Base-by-base conservation (phyloP, 1,139 yeast species). In the Nematodospora anomalae region DNA sequence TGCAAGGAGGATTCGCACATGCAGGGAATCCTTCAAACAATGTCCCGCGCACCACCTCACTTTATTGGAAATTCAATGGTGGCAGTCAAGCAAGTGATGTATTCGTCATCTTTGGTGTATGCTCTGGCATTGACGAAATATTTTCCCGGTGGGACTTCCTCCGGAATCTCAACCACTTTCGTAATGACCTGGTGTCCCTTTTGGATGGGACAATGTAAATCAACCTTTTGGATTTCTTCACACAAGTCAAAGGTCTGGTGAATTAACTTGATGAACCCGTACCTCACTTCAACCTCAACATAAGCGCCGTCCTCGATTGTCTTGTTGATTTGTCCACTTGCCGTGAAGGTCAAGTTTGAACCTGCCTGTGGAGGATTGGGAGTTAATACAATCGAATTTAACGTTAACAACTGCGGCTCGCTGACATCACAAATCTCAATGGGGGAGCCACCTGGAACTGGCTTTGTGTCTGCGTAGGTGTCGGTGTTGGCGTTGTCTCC, bases 71-170 rank as follows among this genome's bases (percentile, higher is more conserved):
- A 82, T 35, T 76, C 79, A 28, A 90, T 83, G 7, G 80, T 74
- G 10, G 96, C 97, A 24, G 86, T 77, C 53, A 92, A 71, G 60
- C 98, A 92, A 23, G 96, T 81, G 48, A 92, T 80, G 46, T 83
- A 75, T 33, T 76, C 80, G 51, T 86, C 96, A 39, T 85, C 88
- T 35, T 67, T 78, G 30, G 95, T 88, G 65, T 76, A 92, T 4
- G 97, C 98, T 54, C 92, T 79, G 13, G 97, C 97, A 42, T 74
- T 70, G 33, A 90, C 95, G 29, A 76, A 65, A 65, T 92, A 92
- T 58, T 77, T 83, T 30, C 97, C 98, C 20, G 97, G 96, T 41
- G 98, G 97, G 16, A 90, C 95, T 60, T 88, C 94, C n/a, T 73
- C 68, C 13, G 98, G 98, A 44, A 92, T 78, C 50, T 81, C 90